Evolutionary conservation across 1,284 basidiomycete species (phyloP).

Genomic region (Fistulina hepatica): DNA sequence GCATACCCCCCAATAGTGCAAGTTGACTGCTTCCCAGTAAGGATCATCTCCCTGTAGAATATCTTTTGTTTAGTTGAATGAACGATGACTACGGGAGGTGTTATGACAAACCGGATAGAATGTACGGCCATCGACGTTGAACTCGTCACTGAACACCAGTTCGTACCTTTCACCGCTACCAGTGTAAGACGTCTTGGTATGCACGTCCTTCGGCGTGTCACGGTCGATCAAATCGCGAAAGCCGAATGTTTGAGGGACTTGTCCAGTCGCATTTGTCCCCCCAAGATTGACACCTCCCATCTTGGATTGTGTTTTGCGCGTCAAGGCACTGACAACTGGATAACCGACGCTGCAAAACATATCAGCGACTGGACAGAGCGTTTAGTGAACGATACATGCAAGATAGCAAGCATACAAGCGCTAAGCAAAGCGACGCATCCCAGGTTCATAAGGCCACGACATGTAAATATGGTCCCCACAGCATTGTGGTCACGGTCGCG

Average conservation of each 20-base stretch:
- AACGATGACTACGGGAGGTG: constrained; percentile 42
- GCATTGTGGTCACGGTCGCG: constrained; percentile 19
- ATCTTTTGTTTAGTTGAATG: background rate
- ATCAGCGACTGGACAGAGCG: background rate
- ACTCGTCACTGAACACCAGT: constrained; percentile 15
- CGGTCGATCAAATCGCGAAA: constrained; percentile 9
- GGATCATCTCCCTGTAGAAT: too few species aligned
- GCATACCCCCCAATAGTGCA: constrained; percentile 41
- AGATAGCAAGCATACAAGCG: constrained; percentile 37
- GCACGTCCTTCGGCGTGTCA: constrained; percentile 8
- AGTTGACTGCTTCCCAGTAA: constrained; percentile 52
- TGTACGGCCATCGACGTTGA: constrained; percentile 15
- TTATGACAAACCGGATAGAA: constrained; percentile 57
- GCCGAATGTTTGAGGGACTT: constrained; percentile 19
- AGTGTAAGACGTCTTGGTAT: background rate
- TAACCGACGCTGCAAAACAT: constrained; percentile 35
- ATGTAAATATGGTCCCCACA: constrained; percentile 26
- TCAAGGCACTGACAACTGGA: constrained; percentile 42
- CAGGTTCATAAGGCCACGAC: constrained; percentile 50
- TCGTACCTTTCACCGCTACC: background rate
- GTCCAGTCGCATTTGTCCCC: constrained; percentile 60
- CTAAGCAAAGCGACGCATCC: constrained; percentile 50
- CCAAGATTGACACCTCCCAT: constrained; percentile 54
- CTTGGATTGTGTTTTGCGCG: constrained; percentile 22
- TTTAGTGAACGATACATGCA: constrained; percentile 29